phyloP scores from a whole-genome alignment of 2,329 filamentous ascomycete genomes.

The Xylariaceae sp. region DNA sequence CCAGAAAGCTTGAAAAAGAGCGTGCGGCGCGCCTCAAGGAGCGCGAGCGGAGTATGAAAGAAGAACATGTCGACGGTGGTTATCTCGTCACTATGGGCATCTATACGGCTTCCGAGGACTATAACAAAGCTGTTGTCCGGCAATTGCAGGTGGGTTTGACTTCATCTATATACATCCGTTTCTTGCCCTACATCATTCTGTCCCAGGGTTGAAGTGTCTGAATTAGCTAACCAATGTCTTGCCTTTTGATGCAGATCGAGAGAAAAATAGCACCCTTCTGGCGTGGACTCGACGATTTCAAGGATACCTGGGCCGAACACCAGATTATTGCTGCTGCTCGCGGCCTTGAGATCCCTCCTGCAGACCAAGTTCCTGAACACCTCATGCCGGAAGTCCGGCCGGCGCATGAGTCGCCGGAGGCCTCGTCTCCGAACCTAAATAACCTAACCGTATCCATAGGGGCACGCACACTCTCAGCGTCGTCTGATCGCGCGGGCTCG shows the following conservation, averaged over 20 bases:
- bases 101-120: slow-evolving; percentile 90
- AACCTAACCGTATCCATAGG: slow-evolving; percentile 75
- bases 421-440: slow-evolving; percentile 58
- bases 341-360: slow-evolving; percentile 74
- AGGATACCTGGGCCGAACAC: slow-evolving; percentile 84
- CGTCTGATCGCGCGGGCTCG: slow-evolving; percentile 64
- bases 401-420: slow-evolving; percentile 42
- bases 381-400: slow-evolving; percentile 45
- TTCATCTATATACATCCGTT: neutral
- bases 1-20: slow-evolving; percentile 77
- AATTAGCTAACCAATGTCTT: slow-evolving; percentile 11
- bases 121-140: slow-evolving; percentile 79
- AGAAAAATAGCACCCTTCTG: slow-evolving; percentile 90
- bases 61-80: slow-evolving; percentile 91
- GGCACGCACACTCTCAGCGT: slow-evolving; percentile 68
- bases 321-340: slow-evolving; percentile 89
- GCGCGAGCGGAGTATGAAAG: slow-evolving; percentile 80
- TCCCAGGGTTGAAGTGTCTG: neutral
- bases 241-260: slow-evolving; percentile 63
- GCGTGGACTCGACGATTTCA: slow-evolving; percentile 86
- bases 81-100: slow-evolving; percentile 91
- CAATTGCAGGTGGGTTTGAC: slow-evolving; percentile 70
- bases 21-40: slow-evolving; percentile 71
- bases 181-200: neutral
- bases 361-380: slow-evolving; percentile 72